Base-by-base conservation (phyloP, 805 yeast genomes). In the Pichia kluyveri region DNA sequence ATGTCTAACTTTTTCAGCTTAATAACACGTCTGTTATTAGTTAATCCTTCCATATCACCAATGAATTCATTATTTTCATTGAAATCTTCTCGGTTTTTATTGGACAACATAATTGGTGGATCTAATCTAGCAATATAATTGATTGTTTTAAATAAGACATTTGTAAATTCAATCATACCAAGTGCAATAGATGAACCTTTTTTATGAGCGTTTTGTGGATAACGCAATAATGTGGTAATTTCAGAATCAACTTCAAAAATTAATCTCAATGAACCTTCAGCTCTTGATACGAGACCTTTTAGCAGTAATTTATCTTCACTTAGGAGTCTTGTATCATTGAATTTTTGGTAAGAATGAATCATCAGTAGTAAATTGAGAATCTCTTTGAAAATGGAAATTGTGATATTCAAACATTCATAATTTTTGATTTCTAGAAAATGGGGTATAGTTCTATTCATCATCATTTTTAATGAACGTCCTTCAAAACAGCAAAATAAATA, bases 161-260 rank as follows among this genome's bases (percentile, higher is more conserved):
- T 83, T 0, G 84, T 77, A 28, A 85, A 70, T 36, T 85, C 83
- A 12, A 88, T 72, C 48, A 80, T 69, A 23, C 79, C 79, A 40
- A 70, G 71, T 31, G 84, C 73, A 58, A 76, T 85, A 8, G 73
- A 75, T 2, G 83, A 73, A 0, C 95, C 78, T 52, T 82, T 79
- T 50, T 74, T 79, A 30, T 75, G 66, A 0, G 91, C 86, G 14
- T 76, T 70, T 47, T 77, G 77, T 0, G 96, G 87, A 32, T 88
- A 62, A 17, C 65, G 66, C 2, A 79, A 69, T 5, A 91, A 59
- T 37, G 79, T 59, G 41, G 75, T 79, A 28, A 87, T 64, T 45
- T 79, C 76, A 23, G 69, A 72, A 45, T 79, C 81, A 45, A 80
- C 82, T 49, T 83, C 77, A 56, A 91, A 88, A n/a, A 91, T 67